Evolutionary conservation across 257 asterid genomes (phyloP).

Genomic region (Nicotiana attenuata): DNA sequence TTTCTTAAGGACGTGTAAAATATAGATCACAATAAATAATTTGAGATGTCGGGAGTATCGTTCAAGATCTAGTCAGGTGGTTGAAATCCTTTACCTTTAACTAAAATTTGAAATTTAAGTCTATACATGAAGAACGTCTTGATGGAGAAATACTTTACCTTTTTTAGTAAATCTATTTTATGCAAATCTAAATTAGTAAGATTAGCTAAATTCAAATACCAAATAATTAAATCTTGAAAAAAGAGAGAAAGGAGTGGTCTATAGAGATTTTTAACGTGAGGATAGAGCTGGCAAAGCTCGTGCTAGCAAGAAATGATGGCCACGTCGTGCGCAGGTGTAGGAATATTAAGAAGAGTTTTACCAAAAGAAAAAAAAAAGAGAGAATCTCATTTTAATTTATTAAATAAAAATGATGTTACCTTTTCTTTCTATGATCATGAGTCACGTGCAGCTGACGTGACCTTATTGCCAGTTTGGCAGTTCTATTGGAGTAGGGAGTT

Average conservation of each 20-base stretch:
- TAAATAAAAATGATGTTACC: neutral
- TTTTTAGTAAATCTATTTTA: no score
- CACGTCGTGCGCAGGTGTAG: slow-evolving; percentile 24
- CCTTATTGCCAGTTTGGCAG: neutral
- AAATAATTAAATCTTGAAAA: neutral
- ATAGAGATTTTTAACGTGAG: neutral
- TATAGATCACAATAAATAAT: no score
- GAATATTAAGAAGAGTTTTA: neutral
- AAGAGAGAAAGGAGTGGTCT: neutral
- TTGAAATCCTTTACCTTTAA: no score
- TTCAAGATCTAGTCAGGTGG: no score
- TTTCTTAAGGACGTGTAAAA: no score
- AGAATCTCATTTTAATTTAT: neutral
- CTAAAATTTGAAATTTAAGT: no score
- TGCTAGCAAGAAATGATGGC: slow-evolving; percentile 48
- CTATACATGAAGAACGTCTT: neutral
- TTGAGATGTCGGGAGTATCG: no score
- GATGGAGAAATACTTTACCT: neutral
- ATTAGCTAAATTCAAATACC: neutral
- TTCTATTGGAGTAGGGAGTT: neutral
- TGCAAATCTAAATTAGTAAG: neutral
- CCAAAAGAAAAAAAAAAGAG: neutral
- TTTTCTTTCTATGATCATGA: neutral
- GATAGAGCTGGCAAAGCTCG: slow-evolving; percentile 28
- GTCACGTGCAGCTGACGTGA: neutral